A percentile compares a stretch with the other conserved stretches of the same genome.
phyloP scores from a whole-genome alignment of 1,284 basidiomycete species.

The Sparassis latifolia region DNA sequence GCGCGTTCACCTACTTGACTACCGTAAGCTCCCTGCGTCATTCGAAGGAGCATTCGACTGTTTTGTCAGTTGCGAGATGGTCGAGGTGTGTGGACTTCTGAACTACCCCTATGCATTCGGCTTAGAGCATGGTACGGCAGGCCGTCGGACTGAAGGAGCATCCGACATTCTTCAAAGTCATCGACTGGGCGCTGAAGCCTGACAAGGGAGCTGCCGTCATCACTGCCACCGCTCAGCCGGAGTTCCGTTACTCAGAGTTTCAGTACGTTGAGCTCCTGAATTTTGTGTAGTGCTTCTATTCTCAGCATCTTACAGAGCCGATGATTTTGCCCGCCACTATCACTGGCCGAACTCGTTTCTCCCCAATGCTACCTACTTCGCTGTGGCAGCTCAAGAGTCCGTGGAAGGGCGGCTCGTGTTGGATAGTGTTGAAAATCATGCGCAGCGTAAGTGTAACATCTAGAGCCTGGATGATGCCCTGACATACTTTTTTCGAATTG shows the following conservation, averaged over 20 bases:
- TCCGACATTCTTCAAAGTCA: constrained; percentile 66
- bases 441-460: constrained; percentile 43
- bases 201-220: constrained; percentile 62
- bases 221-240: constrained; percentile 77
- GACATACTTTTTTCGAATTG: not conserved
- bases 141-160: constrained; percentile 31
- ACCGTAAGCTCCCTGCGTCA: constrained; percentile 67
- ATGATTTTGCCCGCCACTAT: constrained; percentile 82
- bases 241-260: constrained; percentile 55
- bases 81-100: constrained; percentile 37
- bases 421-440: constrained; percentile 76
- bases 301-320: constrained; percentile 36
- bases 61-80: constrained; percentile 83
- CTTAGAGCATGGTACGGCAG: constrained; percentile 1
- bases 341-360: constrained; percentile 87
- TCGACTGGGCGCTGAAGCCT: constrained; percentile 75
- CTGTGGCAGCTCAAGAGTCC: constrained; percentile 52
- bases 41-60: constrained; percentile 79
- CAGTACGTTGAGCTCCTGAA: constrained; percentile 38
- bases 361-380: constrained; percentile 66
- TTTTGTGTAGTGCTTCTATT: constrained; percentile 3
- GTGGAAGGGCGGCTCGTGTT: constrained; percentile 67
- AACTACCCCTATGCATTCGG: too few relatives aligned
- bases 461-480: not conserved
- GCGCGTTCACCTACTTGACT: constrained; percentile 80